Evolutionary conservation across 2,329 filamentous ascomycete genomes (phyloP), one percentile per base, ranked within the genome.

Genomic region (Colletotrichum echinochloae): DNA sequence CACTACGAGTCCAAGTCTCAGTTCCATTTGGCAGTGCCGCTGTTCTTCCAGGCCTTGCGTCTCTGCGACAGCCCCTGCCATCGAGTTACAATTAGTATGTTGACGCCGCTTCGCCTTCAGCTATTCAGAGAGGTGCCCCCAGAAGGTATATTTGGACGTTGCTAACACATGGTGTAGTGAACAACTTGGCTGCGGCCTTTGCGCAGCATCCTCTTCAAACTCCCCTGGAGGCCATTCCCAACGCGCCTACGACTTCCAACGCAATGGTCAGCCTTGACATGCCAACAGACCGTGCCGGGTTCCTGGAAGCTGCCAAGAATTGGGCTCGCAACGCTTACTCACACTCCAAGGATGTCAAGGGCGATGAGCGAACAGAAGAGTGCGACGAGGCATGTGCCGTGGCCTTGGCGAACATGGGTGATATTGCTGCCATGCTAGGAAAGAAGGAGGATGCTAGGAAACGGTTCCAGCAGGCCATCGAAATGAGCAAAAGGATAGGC

Each of bases 341-440:
- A 28, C 88, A 94, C 66, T 89, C 91, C 1, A 84, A 85, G 9
- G 87, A 88, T 35, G 91, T 97, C 51, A 81, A 86, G 65, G 88
- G 90, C 5, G 88, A 92, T 0, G 83, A 89, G 4, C 86, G 93
- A 49, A 93, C 90, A 2, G 86, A 91, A 60, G 94, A 97, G 77
- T 98, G 95, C 77, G 94, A 97, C 78, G 81, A 92, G 66, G 93
- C 92, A 1, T 98, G 95, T 77, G 92, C 92, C 2, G 92, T 92
- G 7, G 92, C 95, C 9, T 90, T 93, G n/a, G 92, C 94, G 79
- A 97, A 97, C 78, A 87, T 97, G 63, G 95, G 91, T 30, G 93
- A 97, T 75, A 91, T 98, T 74, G 91, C 93, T 0, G 90, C 92
- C 74, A 91, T 96, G 87, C 82, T 90, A 70, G 91, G 92, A 1